These are phyloP conservation scores for Trypanosoma vivax DNA, from an alignment of 208 protist genomes.

Conservation along the genomic window DNA sequence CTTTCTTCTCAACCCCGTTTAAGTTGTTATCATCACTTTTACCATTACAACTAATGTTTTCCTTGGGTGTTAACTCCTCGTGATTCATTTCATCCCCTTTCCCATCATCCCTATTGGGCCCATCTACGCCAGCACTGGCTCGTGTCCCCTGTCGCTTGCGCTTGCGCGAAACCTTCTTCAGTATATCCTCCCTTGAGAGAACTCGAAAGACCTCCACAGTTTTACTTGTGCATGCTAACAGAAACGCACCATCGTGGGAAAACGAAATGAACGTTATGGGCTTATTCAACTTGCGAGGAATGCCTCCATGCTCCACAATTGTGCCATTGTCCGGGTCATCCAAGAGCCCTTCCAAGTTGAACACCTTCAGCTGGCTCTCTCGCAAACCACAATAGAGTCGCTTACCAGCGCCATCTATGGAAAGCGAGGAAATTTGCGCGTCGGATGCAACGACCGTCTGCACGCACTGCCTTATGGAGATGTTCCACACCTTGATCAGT, in stretches of 20 bases:
- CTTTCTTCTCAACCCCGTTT: neutral
- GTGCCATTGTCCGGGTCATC: conserved; percentile 3
- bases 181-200: conserved; percentile 59
- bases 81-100: conserved; percentile 17
- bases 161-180: conserved; percentile 65
- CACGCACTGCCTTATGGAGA: conserved; percentile 72
- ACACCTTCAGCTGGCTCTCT: conserved; percentile 84
- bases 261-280: conserved; percentile 66
- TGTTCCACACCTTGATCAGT: conserved; percentile 85
- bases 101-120: neutral
- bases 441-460: conserved; percentile 83
- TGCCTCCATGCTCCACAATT: conserved; percentile 55
- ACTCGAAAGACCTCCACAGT: conserved; percentile 82
- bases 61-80: neutral
- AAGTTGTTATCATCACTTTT: conserved; percentile 16
- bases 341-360: conserved; percentile 57
- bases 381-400: conserved; percentile 81
- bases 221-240: conserved; percentile 78
- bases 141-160: conserved; percentile 44
- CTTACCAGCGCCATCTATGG: conserved; percentile 44
- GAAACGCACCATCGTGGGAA: conserved; percentile 55
- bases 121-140: conserved; percentile 12
- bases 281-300: conserved; percentile 77
- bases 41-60: conserved; percentile 11
- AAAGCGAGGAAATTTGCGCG: conserved; percentile 68